These are phyloP conservation scores for Kurtzmaniella quercitrusa DNA, from an alignment of 1,139 yeast genomes.

Conservation along the genomic window DNA sequence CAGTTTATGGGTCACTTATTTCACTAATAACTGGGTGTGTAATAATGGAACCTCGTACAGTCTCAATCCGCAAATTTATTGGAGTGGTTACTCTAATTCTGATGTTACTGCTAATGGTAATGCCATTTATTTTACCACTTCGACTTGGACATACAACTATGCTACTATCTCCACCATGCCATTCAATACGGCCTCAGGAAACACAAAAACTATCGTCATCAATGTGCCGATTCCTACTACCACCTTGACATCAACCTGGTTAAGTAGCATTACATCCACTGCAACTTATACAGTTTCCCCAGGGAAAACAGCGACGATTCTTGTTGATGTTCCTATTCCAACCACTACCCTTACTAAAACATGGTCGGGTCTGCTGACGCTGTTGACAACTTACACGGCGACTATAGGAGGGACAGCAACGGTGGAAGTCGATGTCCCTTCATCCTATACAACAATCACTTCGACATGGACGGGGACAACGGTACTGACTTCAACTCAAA, in stretches of 20 bases:
- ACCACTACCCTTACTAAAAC: slow-evolving; percentile 7
- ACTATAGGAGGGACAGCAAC: slow-evolving; percentile 9
- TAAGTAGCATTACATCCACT: slow-evolving; percentile 9
- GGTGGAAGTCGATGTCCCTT: slow-evolving; percentile 12
- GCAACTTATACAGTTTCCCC: background rate
- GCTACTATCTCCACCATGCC: slow-evolving; percentile 13
- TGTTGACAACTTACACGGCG: slow-evolving; percentile 8
- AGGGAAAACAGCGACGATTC: slow-evolving; percentile 3
- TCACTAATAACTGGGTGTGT: background rate
- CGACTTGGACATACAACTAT: slow-evolving; percentile 7
- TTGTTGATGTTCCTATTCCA: slow-evolving; percentile 6
- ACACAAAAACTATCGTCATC: slow-evolving; percentile 15
- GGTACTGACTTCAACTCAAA: slow-evolving; percentile 13
- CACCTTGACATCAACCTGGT: slow-evolving; percentile 15
- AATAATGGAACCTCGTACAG: background rate
- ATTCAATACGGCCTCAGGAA: slow-evolving; percentile 8
- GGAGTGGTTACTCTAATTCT: slow-evolving; percentile 10
- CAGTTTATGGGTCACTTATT: background rate
- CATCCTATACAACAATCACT: slow-evolving; percentile 9
- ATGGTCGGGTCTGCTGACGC: slow-evolving; percentile 7
- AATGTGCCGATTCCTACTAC: slow-evolving; percentile 17
- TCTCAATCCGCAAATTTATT: background rate
- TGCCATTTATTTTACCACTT: slow-evolving; percentile 4
- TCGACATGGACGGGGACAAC: slow-evolving; percentile 7
- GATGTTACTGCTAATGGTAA: slow-evolving; percentile 4